Evolutionary conservation across 2,329 filamentous ascomycete genomes (phyloP).

Genomic region (Xylariaceae sp.): DNA sequence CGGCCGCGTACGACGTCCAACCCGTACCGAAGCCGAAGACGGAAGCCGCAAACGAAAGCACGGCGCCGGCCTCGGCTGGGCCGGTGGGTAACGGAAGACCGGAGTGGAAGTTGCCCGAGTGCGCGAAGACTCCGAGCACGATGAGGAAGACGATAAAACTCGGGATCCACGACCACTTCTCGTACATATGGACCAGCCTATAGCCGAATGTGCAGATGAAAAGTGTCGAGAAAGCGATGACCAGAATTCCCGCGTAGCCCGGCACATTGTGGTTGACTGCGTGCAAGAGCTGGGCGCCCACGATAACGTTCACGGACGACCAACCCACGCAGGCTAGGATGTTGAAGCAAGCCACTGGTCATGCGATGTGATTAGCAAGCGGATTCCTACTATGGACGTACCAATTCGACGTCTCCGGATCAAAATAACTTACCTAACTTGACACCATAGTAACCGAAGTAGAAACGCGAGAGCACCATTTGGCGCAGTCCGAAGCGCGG

Average conservation of each 20-base stretch:
- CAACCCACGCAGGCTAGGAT: slow-evolving; percentile 68
- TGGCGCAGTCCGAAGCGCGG: slow-evolving; percentile 69
- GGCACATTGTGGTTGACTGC: slow-evolving; percentile 66
- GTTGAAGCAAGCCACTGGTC: slow-evolving; percentile 61
- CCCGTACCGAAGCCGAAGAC: slow-evolving; percentile 66
- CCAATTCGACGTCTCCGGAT: not conserved
- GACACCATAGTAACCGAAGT: slow-evolving; percentile 66
- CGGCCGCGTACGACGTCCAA: slow-evolving; percentile 70
- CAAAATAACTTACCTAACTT: slow-evolving; percentile 50
- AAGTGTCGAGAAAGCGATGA: slow-evolving; percentile 65
- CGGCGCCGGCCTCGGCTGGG: slow-evolving; percentile 51
- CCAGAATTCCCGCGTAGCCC: slow-evolving; percentile 67
- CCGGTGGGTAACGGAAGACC: slow-evolving; percentile 53
- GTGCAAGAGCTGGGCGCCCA: slow-evolving; percentile 71
- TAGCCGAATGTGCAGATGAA: slow-evolving; percentile 70
- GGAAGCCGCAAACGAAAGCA: slow-evolving; percentile 62
- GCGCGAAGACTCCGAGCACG: slow-evolving; percentile 61
- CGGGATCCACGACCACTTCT: slow-evolving; percentile 70
- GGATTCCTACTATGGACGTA: not conserved
- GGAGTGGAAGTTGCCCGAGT: slow-evolving; percentile 59
- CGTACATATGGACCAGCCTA: slow-evolving; percentile 70
- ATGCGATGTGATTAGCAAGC: slow-evolving; percentile 1
- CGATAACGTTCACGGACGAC: slow-evolving; percentile 72
- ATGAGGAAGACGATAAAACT: slow-evolving; percentile 69
- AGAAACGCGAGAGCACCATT: slow-evolving; percentile 75